Conservation (phyloP, 2,329 filamentous ascomycete species). For the Verticillium albo-atrum region DNA sequence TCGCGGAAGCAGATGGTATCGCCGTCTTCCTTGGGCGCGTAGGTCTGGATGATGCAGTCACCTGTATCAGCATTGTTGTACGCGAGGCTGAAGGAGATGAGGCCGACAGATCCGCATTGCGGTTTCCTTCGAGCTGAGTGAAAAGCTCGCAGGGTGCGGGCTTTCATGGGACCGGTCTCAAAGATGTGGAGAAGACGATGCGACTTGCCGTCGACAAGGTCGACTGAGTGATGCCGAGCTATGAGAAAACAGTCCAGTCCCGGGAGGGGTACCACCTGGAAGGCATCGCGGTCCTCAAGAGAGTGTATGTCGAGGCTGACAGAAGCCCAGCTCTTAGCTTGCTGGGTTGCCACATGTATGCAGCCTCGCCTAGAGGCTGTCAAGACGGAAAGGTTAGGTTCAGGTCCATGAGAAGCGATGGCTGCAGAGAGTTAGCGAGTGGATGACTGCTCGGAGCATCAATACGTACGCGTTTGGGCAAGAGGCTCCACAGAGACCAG, state of each 20-base stretch:
- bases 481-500: slow-evolving; percentile 46
- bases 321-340: slow-evolving; percentile 42
- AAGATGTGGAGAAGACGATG: slow-evolving; percentile 56
- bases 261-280: slow-evolving; percentile 55
- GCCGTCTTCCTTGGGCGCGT: slow-evolving; percentile 46
- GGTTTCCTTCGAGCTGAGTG: slow-evolving; percentile 48
- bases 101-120: slow-evolving; percentile 48
- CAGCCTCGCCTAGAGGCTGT: slow-evolving; percentile 46
- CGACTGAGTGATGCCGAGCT: slow-evolving; percentile 52
- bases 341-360: slow-evolving; percentile 40
- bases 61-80: slow-evolving; percentile 57
- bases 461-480: slow-evolving; percentile 9
- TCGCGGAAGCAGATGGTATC: slow-evolving; percentile 55
- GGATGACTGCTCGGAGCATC: not conserved
- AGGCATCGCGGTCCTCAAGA: slow-evolving; percentile 38
- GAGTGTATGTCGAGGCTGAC: slow-evolving; percentile 37
- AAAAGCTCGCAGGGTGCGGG: slow-evolving; percentile 56
- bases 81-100: slow-evolving; percentile 60
- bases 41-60: slow-evolving; percentile 62
- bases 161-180: slow-evolving; percentile 50
- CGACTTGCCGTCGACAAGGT: slow-evolving; percentile 46
- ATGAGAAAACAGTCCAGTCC: slow-evolving; percentile 57
- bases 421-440: slow-evolving; percentile 9
- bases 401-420: slow-evolving; percentile 13
- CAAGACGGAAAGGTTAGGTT: slow-evolving; percentile 30